Evolutionary conservation across 2,329 filamentous ascomycete species (phyloP), one percentile per base, ranked within the genome.

Genomic region (Colletotrichum scovillei): DNA sequence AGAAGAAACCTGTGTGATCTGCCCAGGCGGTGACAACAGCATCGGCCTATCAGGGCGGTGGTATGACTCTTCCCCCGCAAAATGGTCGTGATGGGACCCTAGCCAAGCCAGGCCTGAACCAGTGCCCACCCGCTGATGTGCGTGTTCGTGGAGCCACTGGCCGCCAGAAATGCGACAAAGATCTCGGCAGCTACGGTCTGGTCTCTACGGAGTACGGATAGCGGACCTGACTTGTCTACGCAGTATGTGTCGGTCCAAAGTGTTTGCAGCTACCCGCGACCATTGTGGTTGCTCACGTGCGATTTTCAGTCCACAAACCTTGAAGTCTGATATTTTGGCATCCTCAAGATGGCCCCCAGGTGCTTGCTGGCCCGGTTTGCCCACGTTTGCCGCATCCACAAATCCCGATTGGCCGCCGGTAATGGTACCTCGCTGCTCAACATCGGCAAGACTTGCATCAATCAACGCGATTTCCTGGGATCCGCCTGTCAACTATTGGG

Each of bases 11-110:
- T 58, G 55, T 71, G 46, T 70, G 60, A 70, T 70, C 67, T 65
- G 66, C 38, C 55, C 16, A 28, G 67, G 59, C 32, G 70, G 70
- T 46, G 70, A 70, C 67, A 49, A 69, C 19, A 30, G 67, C 6
- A 60, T 26, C 46, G 55, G 59, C 70, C 70, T 72, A 69, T 72
- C 59, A 70, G 53, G 62, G 55, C 35, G 70, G 70, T 62, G 56
- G 57, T 52, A 64, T 70, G 67, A 73, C 71, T 70, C 67, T 70
- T 73, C 67, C 71, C 67, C 71, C 71, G 67, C 71, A 73, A 73
- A 73, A 65, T 65, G 55, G 60, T 65, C 28, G 56, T 46, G 60
- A 73, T 73, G 71, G 60, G 67, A 73, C 66, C 71, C 71, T 32
- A 62, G 71, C 67, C 71, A 70, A 71, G 60, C 55, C 60, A 56